Evolutionary conservation across 768 basidiomycete genomes (phyloP).

Genomic region (Baorangia bicolor): DNA sequence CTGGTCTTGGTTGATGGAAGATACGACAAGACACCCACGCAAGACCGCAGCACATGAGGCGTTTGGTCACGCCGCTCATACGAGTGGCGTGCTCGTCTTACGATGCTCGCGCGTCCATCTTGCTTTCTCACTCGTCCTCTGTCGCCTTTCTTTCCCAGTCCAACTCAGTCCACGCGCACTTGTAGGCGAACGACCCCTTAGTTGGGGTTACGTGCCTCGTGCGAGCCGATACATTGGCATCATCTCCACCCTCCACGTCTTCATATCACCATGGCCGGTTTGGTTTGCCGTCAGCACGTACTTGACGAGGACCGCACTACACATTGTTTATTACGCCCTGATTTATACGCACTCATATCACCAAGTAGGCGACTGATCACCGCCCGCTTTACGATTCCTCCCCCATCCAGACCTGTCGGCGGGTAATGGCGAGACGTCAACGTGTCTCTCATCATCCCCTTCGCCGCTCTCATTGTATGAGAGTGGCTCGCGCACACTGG

Average conservation of each 20-base stretch:
- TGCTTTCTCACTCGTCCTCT: constrained; percentile 42
- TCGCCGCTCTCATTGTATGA: constrained; percentile 37
- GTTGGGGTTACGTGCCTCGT: constrained; percentile 79
- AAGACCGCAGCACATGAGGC: constrained; percentile 65
- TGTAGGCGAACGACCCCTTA: constrained; percentile 78
- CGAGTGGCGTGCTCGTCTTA: constrained; percentile 53
- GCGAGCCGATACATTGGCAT: constrained; percentile 73
- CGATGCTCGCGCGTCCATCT: constrained; percentile 49
- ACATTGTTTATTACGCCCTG: constrained; percentile 46
- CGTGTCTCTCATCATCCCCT: constrained; percentile 24
- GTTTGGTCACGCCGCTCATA: constrained; percentile 47
- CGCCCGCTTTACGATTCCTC: constrained; percentile 33
- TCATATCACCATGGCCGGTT: constrained; percentile 21
- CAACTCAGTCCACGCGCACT: constrained; percentile 53
- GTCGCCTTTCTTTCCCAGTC: constrained; percentile 45
- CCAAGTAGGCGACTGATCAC: constrained; percentile 46
- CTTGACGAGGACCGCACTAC: constrained; percentile 25
- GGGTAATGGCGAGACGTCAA: constrained; percentile 28
- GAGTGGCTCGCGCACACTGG: constrained; percentile 23
- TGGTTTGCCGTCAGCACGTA: constrained; percentile 25
- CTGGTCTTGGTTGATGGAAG: constrained; percentile 51
- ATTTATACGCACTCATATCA: constrained; percentile 35
- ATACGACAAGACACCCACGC: constrained; percentile 61
- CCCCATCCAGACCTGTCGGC: constrained; percentile 16
- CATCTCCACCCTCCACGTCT: constrained; percentile 35